These are phyloP conservation scores for Ogataea angusta DNA, from an alignment of 805 yeast genomes.

Conservation along the genomic window DNA sequence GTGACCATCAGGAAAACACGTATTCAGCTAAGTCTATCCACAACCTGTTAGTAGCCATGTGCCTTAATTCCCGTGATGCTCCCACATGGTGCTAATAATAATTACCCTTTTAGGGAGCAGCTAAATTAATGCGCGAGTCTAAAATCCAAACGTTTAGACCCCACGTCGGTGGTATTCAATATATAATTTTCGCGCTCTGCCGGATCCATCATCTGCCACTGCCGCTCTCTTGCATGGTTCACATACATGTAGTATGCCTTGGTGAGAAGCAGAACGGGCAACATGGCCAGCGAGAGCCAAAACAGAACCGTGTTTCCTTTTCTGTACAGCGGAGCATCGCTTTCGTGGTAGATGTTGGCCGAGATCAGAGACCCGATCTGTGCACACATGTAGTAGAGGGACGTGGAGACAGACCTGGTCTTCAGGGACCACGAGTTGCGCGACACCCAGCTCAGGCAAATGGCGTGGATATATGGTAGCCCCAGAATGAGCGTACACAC, in stretches of 20 bases:
- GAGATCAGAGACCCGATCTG: conserved; percentile 30
- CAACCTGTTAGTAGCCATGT: background rate
- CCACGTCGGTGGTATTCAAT: conserved; percentile 44
- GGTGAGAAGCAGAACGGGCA: conserved; percentile 12
- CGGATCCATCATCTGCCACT: conserved; percentile 45
- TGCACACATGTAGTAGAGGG: conserved; percentile 30
- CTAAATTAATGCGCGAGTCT: conserved; percentile 20
- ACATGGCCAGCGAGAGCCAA: conserved; percentile 24
- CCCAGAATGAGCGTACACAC: conserved; percentile 28
- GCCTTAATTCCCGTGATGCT: background rate
- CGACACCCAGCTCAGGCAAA: conserved; percentile 32
- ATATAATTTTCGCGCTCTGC: conserved; percentile 48
- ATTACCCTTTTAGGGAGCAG: conserved; percentile 5
- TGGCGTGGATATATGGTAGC: conserved; percentile 41
- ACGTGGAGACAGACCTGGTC: conserved; percentile 30
- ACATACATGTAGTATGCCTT: conserved; percentile 24
- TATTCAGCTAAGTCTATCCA: background rate
- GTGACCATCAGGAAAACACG: conserved; percentile 4
- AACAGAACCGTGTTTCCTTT: conserved; percentile 27
- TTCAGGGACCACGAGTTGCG: conserved; percentile 29
- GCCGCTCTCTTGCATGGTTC: conserved; percentile 5
- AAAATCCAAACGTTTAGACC: conserved; percentile 53
- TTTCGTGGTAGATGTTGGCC: conserved; percentile 29
- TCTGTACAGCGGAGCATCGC: conserved; percentile 31
- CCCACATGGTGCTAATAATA: conserved; percentile 1